A percentile compares a stretch with the other conserved stretches of the same genome.
phyloP scores from a whole-genome alignment of 495 filamentous ascomycete genomes.

The Neurospora tetrasperma region DNA sequence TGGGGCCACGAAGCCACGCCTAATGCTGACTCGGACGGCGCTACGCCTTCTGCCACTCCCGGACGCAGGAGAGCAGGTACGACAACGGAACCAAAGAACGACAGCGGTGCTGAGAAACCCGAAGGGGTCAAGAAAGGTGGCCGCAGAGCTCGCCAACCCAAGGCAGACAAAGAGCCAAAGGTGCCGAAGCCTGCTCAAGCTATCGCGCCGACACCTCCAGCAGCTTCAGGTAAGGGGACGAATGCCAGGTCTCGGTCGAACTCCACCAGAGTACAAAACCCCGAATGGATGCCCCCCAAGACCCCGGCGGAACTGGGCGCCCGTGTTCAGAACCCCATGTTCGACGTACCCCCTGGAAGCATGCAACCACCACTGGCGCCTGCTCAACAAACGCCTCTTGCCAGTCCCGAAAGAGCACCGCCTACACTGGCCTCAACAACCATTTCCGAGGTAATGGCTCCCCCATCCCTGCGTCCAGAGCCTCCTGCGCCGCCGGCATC shows the following conservation, averaged over 20 bases:
- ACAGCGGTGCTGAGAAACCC: slow-evolving; percentile 46
- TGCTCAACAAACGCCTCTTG: slow-evolving; percentile 22
- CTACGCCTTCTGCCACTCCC: slow-evolving; percentile 37
- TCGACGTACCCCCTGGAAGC: slow-evolving; percentile 22
- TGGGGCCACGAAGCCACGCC: slow-evolving; percentile 37
- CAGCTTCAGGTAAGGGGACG: slow-evolving; percentile 17
- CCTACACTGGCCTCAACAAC: slow-evolving; percentile 19
- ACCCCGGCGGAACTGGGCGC: slow-evolving; percentile 23
- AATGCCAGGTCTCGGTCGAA: slow-evolving; percentile 35
- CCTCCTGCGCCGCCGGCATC: slow-evolving; percentile 28
- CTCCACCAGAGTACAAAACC: slow-evolving; percentile 26
- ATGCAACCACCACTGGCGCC: slow-evolving; percentile 32
- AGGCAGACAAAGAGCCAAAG: slow-evolving; percentile 29
- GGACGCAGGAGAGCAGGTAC: slow-evolving; percentile 41
- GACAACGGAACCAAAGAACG: slow-evolving; percentile 29
- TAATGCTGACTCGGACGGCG: slow-evolving; percentile 44
- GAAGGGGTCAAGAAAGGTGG: slow-evolving; percentile 34
- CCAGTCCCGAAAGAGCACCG: slow-evolving; percentile 27
- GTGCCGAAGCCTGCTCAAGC: slow-evolving; percentile 23
- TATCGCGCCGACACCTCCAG: slow-evolving; percentile 33
- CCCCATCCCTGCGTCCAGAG: slow-evolving; percentile 39
- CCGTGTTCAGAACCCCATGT: slow-evolving; percentile 20
- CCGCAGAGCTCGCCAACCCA: slow-evolving; percentile 35
- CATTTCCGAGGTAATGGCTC: slow-evolving; percentile 40
- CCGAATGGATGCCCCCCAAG: slow-evolving; percentile 29